These are phyloP conservation scores for Hyaloperonospora arabidopsidis DNA, from an alignment of 352 stramenopile species.

Conservation along the genomic window DNA sequence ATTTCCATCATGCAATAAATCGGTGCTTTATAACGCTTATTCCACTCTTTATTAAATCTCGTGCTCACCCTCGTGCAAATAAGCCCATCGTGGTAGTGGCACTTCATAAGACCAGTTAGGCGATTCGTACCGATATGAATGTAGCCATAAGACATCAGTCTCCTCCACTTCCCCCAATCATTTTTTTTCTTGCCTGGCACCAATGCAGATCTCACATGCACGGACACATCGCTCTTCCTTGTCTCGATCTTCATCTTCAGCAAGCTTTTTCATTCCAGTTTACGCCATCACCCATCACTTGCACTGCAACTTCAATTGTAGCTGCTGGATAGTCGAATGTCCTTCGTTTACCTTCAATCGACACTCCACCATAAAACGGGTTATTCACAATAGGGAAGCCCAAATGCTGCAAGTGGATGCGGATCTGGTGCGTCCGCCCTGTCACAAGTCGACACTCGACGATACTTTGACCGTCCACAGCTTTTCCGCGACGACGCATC, in stretches of 20 bases:
- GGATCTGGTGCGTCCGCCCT: slow-evolving; percentile 93
- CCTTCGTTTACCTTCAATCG: not conserved
- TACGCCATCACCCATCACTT: not conserved
- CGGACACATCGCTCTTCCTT: slow-evolving; percentile 17
- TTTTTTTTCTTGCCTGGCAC: not conserved
- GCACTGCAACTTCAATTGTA: not conserved
- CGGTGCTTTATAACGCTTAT: too few relatives aligned
- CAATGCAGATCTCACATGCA: slow-evolving; percentile 17
- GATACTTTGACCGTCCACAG: slow-evolving; percentile 44
- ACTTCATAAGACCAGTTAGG: slow-evolving; percentile 33
- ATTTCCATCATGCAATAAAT: too few relatives aligned
- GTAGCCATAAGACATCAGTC: slow-evolving; percentile 34
- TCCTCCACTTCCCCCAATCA: slow-evolving; percentile 4
- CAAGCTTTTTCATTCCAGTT: not conserved
- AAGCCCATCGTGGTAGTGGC: slow-evolving; percentile 34
- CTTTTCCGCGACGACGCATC: slow-evolving; percentile 23
- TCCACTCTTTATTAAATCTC: too few relatives aligned
- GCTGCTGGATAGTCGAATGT: not conserved
- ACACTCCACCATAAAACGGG: slow-evolving; percentile 79
- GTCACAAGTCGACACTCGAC: slow-evolving; percentile 87
- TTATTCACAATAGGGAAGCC: slow-evolving; percentile 91
- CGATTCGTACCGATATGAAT: slow-evolving; percentile 47
- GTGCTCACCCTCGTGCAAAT: too few relatives aligned
- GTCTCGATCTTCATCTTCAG: slow-evolving; percentile 3
- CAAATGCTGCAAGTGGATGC: slow-evolving; percentile 87